phyloP scores from a whole-genome alignment of 306 rosid genomes.

The Dryas drummondii region DNA sequence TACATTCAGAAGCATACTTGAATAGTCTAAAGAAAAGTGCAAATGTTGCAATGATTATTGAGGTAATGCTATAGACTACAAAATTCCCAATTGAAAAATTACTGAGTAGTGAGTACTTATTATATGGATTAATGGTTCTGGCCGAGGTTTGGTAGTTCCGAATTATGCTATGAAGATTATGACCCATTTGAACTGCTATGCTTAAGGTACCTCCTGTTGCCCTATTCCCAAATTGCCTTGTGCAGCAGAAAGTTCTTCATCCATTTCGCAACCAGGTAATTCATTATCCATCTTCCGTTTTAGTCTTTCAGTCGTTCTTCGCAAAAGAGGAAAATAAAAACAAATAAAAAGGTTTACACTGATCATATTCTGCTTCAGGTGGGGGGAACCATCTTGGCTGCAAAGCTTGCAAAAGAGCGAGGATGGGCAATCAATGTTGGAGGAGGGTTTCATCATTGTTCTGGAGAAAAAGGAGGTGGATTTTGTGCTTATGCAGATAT shows the following conservation, averaged over 20 bases:
- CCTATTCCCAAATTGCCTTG: conserved; percentile 65
- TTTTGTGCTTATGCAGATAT: conserved; percentile 90
- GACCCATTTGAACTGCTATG: conserved; percentile 24
- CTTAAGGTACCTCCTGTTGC: conserved; percentile 86
- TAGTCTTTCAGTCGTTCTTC: background rate
- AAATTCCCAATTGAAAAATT: no score
- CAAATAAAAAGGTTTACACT: conserved; percentile 4
- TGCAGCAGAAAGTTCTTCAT: conserved; percentile 68
- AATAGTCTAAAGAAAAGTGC: conserved; percentile 64
- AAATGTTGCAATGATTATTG: conserved; percentile 74
- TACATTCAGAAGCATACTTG: conserved; percentile 82
- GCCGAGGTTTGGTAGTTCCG: background rate
- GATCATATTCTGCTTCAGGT: conserved; percentile 47
- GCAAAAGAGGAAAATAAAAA: background rate
- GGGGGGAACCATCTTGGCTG: conserved; percentile 89
- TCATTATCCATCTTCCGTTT: background rate
- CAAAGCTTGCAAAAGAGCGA: conserved; percentile 84
- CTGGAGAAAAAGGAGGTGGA: conserved; percentile 80
- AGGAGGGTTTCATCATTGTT: conserved; percentile 97
- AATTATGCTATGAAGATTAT: conserved; percentile 1
- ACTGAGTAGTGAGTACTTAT: background rate
- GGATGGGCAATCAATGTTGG: conserved; percentile 98
- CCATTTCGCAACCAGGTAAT: conserved; percentile 86
- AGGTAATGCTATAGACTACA: conserved; percentile 41
- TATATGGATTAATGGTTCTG: background rate